Percentiles rank a stretch among this genome's conserved stretches.
Evolutionary conservation across 371 early-diverging fungal species (phyloP).

Genomic region (Lichtheimia ramosa): DNA sequence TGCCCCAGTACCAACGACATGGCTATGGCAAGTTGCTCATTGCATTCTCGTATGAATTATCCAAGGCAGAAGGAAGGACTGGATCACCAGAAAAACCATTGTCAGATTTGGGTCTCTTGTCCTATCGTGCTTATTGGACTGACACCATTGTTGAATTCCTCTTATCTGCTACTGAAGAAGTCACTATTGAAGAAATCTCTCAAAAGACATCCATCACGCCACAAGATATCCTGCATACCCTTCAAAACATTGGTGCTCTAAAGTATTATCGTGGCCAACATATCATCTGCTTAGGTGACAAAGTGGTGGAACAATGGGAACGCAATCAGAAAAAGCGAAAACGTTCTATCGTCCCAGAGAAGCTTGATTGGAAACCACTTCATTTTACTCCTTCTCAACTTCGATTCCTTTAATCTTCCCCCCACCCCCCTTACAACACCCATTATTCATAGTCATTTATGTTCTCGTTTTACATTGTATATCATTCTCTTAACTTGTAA

Average conservation of each 20-base stretch:
- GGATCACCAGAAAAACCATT: slow-evolving; percentile 99
- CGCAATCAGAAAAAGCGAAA: slow-evolving; percentile 68
- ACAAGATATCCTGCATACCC: slow-evolving; percentile 95
- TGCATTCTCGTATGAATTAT: slow-evolving; percentile 96
- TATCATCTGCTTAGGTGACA: slow-evolving; percentile 88
- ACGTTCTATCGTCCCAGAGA: slow-evolving; percentile 77
- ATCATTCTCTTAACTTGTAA: no score
- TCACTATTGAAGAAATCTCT: slow-evolving; percentile 83
- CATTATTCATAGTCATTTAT: no score
- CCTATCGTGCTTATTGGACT: slow-evolving; percentile 97
- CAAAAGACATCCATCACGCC: slow-evolving; percentile 85
- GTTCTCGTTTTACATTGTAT: no score
- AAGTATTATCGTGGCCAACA: slow-evolving; percentile 94
- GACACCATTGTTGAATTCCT: slow-evolving; percentile 75
- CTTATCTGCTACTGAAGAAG: slow-evolving; percentile 47
- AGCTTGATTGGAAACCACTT: slow-evolving; percentile 80
- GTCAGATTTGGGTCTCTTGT: slow-evolving; percentile 96
- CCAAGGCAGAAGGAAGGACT: slow-evolving; percentile 91
- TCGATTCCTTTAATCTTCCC: slow-evolving; percentile 40
- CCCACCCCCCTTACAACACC: no score
- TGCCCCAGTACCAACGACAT: slow-evolving; percentile 98
- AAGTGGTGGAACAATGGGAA: slow-evolving; percentile 82
- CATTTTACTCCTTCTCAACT: slow-evolving; percentile 78
- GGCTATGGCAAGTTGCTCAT: slow-evolving; percentile 98
- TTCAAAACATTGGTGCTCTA: slow-evolving; percentile 90